A percentile compares a stretch with the other conserved stretches of the same genome.
Evolutionary conservation across 176 grass and related monocot species (phyloP).

Genomic region (Thalia dealbata): DNA sequence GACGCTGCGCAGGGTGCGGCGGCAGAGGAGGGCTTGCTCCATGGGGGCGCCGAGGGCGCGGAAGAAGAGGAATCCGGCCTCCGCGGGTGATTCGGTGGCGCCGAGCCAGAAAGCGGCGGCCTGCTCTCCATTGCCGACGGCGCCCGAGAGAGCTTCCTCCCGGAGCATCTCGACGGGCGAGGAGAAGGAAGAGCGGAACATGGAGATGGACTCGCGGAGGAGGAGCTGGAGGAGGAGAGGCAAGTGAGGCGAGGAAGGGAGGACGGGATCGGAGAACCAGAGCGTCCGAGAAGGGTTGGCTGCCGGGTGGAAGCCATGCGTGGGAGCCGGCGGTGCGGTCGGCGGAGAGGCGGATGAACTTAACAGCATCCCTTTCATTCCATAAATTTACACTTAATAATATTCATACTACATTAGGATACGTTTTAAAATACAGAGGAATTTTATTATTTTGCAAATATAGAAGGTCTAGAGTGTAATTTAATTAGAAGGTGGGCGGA

Average conservation of each 20-base stretch:
- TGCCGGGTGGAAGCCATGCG: constrained; percentile 16
- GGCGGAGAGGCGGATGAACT: constrained; percentile 44
- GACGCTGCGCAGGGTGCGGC: constrained; percentile 30
- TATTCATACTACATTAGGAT: no score
- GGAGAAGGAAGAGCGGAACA: constrained; percentile 33
- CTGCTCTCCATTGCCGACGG: constrained; percentile 10
- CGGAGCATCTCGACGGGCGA: constrained; percentile 21
- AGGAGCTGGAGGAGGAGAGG: constrained; percentile 57
- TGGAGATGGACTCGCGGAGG: constrained; percentile 36
- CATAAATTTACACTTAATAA: no score
- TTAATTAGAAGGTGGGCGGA: no score
- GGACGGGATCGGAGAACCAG: constrained; percentile 38
- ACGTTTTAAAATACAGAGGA: no score
- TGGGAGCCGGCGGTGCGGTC: constrained; percentile 4
- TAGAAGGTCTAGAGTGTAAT: no score
- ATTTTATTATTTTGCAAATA: no score
- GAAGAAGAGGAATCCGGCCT: constrained; percentile 77
- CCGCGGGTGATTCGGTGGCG: constrained; percentile 45
- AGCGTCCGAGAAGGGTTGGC: constrained; percentile 22
- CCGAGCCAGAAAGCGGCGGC: constrained; percentile 52
- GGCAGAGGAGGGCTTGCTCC: constrained; percentile 29
- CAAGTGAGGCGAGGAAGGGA: constrained; percentile 19
- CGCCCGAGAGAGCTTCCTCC: constrained; percentile 16
- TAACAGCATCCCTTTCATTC: constrained; percentile 27
- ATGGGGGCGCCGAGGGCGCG: constrained; percentile 28